Percentiles rank a stretch among this genome's conserved stretches.
Conservation (phyloP, 2,329 filamentous ascomycete species). For the Stemphylium vesicarium region DNA sequence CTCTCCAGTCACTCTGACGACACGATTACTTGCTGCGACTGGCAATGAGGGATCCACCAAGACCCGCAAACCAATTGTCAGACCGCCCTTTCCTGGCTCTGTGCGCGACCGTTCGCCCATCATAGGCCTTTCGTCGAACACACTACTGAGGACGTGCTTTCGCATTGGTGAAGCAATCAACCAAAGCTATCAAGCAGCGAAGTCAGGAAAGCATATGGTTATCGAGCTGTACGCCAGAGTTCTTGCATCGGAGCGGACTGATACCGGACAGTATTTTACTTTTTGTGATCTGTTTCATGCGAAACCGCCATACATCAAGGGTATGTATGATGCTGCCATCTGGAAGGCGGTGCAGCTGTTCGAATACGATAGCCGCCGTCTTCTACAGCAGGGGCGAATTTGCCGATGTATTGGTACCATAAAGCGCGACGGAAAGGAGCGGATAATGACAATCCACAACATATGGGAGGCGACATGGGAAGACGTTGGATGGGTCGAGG, state of each 20-base stretch:
- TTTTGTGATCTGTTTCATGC: conserved; percentile 68
- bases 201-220: conserved; percentile 57
- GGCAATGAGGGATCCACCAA: conserved; percentile 1
- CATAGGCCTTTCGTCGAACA: conserved; percentile 57
- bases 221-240: conserved; percentile 71
- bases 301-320: conserved; percentile 61
- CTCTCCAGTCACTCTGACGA: conserved; percentile 33
- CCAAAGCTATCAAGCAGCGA: conserved; percentile 53
- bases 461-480: conserved; percentile 62
- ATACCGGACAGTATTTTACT: conserved; percentile 65
- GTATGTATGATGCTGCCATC: conserved; percentile 50
- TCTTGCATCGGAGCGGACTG: conserved; percentile 62
- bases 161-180: conserved; percentile 66
- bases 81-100: conserved; percentile 58
- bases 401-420: conserved; percentile 59
- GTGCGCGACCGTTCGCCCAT: conserved; percentile 62
- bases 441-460: conserved; percentile 56
- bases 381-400: conserved; percentile 52
- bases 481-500: conserved; percentile 59
- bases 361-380: conserved; percentile 54
- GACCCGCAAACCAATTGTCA: conserved; percentile 54
- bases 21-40: conserved; percentile 18
- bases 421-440: conserved; percentile 52
- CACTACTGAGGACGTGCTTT: conserved; percentile 66
- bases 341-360: conserved; percentile 56